Percentiles rank a stretch among this genome's conserved stretches.
Conservation (phyloP, 345 rosid genomes). For the Lepidium didymum region DNA sequence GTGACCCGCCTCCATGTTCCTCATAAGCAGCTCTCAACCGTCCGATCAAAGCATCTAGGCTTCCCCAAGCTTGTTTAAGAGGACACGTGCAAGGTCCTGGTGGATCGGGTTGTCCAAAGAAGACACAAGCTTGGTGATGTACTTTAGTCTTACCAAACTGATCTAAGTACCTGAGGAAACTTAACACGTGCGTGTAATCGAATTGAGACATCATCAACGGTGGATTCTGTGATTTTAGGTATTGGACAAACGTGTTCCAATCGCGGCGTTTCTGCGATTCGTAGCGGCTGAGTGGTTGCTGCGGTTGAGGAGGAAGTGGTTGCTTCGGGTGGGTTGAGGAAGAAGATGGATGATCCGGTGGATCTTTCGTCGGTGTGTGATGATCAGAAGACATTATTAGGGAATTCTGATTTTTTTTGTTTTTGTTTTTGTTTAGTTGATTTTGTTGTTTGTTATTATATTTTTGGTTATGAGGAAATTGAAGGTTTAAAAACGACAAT, state of each 20-base stretch:
- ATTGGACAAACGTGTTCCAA: constrained; percentile 92
- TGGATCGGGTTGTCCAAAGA: constrained; percentile 81
- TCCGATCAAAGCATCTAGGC: constrained; percentile 87
- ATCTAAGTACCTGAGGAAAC: constrained; percentile 75
- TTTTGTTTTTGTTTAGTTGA: not conserved
- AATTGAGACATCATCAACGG: constrained; percentile 69
- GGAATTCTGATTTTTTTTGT: constrained; percentile 2
- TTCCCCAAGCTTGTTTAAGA: constrained; percentile 91
- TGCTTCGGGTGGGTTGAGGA: constrained; percentile 20
- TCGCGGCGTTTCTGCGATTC: constrained; percentile 90
- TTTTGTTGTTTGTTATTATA: not conserved
- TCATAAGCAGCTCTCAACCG: constrained; percentile 80
- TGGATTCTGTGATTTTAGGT: constrained; percentile 73
- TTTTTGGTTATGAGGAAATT: constrained; percentile 5
- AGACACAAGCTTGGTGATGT: constrained; percentile 70
- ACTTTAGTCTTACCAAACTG: constrained; percentile 97
- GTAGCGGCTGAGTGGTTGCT: constrained; percentile 55
- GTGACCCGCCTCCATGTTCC: constrained; percentile 68
- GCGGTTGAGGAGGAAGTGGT: constrained; percentile 11
- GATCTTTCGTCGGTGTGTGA: constrained; percentile 28
- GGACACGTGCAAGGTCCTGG: constrained; percentile 82
- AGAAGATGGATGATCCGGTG: constrained; percentile 25
- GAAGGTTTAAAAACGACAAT: constrained; percentile 5
- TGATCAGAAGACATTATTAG: constrained; percentile 19
- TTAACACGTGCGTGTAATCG: constrained; percentile 70